Conservation (phyloP, 129 eudicot species). For the Chrysanthemum seticuspe region DNA sequence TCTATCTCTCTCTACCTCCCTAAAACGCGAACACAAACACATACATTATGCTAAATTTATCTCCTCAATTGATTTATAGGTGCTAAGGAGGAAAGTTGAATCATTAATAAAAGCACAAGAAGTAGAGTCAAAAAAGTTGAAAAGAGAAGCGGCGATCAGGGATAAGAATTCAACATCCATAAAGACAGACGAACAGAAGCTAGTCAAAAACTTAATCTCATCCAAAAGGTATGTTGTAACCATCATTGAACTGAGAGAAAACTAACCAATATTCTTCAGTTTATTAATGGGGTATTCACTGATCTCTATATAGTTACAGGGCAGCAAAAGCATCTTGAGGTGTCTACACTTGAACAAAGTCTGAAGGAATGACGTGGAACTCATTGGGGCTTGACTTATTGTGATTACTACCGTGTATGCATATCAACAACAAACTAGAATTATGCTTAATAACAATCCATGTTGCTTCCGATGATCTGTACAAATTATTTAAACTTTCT, state of each 20-base stretch:
- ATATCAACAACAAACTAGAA: constrained; percentile 9
- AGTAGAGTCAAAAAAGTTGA: constrained; percentile 68
- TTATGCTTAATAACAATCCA: not conserved
- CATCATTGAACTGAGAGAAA: constrained; percentile 8
- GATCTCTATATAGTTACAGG: constrained; percentile 27
- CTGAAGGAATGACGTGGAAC: constrained; percentile 17
- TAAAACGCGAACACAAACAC: not conserved
- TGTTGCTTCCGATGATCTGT: constrained; percentile 14
- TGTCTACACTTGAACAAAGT: constrained; percentile 7
- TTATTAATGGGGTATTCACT: not conserved
- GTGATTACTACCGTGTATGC: constrained; percentile 30
- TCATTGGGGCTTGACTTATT: constrained; percentile 17
- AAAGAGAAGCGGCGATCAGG: constrained; percentile 59
- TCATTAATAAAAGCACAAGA: constrained; percentile 67
- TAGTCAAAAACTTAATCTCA: constrained; percentile 38
- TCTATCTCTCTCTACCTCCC: too few relatives aligned
- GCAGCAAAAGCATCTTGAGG: constrained; percentile 31
- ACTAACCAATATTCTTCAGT: not conserved
- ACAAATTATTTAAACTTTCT: constrained; percentile 1
- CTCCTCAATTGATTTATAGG: constrained; percentile 35
- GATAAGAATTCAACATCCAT: constrained; percentile 44
- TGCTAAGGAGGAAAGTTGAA: constrained; percentile 69
- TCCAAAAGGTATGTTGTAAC: constrained; percentile 39
- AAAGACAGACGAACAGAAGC: constrained; percentile 46
- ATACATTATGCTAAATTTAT: not conserved